phyloP scores from a whole-genome alignment of 192 early-diverging fungal genomes.

The Coemansia sp. region DNA sequence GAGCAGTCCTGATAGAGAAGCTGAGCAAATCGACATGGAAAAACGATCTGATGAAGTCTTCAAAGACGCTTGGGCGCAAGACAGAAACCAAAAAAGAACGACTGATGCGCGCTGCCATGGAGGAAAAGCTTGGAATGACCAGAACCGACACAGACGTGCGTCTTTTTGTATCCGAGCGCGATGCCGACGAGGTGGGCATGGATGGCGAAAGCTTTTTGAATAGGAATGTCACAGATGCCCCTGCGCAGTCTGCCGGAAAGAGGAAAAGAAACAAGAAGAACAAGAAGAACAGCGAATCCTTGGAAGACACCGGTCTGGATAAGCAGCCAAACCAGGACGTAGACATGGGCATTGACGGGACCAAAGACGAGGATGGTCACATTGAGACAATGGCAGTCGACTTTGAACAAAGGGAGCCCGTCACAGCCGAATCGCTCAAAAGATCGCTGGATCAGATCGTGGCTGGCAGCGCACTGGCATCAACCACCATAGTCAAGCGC shows the following conservation, averaged over 20 bases:
- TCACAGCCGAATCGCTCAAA: slow-evolving; percentile 6
- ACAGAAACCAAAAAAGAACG: slow-evolving; percentile 70
- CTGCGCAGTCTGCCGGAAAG: slow-evolving; percentile 3
- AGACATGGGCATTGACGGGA: not conserved
- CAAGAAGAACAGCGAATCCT: slow-evolving; percentile 12
- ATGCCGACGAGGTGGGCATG: slow-evolving; percentile 43
- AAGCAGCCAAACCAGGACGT: slow-evolving; percentile 9
- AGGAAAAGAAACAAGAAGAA: slow-evolving; percentile 16
- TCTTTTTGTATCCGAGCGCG: slow-evolving; percentile 60
- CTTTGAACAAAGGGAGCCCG: not conserved
- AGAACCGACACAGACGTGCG: slow-evolving; percentile 61
- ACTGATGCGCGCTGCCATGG: slow-evolving; percentile 64
- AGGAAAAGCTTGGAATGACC: slow-evolving; percentile 66
- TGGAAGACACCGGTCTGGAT: slow-evolving; percentile 46
- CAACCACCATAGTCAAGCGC: slow-evolving; percentile 47
- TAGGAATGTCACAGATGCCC: not conserved
- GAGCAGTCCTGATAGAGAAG: slow-evolving; percentile 66
- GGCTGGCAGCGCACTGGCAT: slow-evolving; percentile 43
- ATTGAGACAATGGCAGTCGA: not conserved
- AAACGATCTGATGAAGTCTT: slow-evolving; percentile 69
- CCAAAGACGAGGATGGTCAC: not conserved
- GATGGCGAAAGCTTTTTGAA: slow-evolving; percentile 9
- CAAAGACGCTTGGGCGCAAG: slow-evolving; percentile 63
- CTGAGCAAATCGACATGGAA: slow-evolving; percentile 67
- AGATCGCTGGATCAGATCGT: slow-evolving; percentile 23